Conservation (phyloP, 129 eudicot genomes). For the Pseudognaphalium luteoalbum region DNA sequence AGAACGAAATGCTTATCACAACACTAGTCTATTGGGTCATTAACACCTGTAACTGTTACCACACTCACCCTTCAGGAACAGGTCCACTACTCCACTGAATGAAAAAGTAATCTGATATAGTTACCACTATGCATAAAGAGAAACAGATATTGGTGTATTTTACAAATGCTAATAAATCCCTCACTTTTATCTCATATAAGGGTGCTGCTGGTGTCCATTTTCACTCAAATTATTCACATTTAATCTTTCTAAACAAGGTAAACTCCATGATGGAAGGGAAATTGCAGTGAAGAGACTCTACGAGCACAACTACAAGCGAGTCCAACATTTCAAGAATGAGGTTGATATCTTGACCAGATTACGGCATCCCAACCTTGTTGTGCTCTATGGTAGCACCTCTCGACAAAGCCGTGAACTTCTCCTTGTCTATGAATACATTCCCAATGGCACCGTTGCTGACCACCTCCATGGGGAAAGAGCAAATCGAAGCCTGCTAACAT, state of each 20-base stretch:
- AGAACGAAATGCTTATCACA: slow-evolving; percentile 1
- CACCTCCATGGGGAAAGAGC: slow-evolving; percentile 69
- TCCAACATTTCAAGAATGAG: slow-evolving; percentile 69
- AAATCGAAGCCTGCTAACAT: slow-evolving; percentile 40
- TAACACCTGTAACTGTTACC: neutral
- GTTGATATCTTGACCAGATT: slow-evolving; percentile 54
- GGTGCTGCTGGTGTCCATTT: too few species aligned
- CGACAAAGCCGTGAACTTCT: slow-evolving; percentile 58
- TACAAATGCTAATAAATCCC: neutral
- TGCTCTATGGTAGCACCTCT: slow-evolving; percentile 80
- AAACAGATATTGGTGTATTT: neutral
- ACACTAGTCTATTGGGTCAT: neutral
- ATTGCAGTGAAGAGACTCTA: slow-evolving; percentile 79
- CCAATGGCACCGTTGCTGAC: slow-evolving; percentile 61
- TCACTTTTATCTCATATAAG: neutral
- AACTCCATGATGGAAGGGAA: slow-evolving; percentile 71
- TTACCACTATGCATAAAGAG: neutral
- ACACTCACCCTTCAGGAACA: neutral
- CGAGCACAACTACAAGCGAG: slow-evolving; percentile 60
- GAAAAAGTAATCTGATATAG: neutral
- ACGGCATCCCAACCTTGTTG: slow-evolving; percentile 61
- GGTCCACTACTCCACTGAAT: neutral
- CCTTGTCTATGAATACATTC: slow-evolving; percentile 54
- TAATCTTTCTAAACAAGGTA: slow-evolving; percentile 44
- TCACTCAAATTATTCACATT: neutral